These are phyloP conservation scores for Anisodus acutangulus DNA, from an alignment of 257 asterid genomes.

Conservation along the genomic window DNA sequence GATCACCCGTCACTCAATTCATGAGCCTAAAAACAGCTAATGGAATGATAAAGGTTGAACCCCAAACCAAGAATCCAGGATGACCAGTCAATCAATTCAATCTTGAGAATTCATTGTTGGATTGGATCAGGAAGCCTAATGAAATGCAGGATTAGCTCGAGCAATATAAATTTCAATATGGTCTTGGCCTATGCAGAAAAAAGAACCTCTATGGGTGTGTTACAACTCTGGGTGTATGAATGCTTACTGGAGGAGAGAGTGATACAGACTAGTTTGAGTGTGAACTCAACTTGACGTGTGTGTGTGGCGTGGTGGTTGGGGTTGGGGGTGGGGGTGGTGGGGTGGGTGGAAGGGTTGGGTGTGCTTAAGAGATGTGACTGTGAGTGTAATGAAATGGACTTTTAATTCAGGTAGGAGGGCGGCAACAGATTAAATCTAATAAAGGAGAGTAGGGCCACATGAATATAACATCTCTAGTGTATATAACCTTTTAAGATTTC, in stretches of 20 bases:
- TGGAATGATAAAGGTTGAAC: background rate
- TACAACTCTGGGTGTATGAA: background rate
- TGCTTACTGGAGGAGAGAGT: background rate
- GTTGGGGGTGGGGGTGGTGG: constrained; percentile 9
- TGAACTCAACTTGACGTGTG: constrained; percentile 34
- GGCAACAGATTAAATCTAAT: constrained; percentile 41
- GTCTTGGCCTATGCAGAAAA: background rate
- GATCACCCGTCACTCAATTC: constrained; percentile 32
- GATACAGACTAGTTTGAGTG: background rate
- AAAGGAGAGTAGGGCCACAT: constrained; percentile 14
- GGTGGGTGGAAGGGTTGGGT: background rate
- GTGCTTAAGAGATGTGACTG: background rate
- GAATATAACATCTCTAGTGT: background rate
- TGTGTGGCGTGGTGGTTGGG: background rate
- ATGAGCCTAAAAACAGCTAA: background rate
- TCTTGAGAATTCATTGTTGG: background rate
- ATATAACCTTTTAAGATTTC: too few species aligned
- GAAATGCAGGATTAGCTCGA: background rate
- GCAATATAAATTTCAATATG: background rate
- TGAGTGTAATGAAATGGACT: background rate
- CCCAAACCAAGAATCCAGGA: constrained; percentile 15
- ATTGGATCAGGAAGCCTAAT: constrained; percentile 31
- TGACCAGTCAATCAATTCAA: background rate
- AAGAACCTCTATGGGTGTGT: background rate
- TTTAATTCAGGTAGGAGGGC: background rate